A percentile compares a stretch with the other conserved stretches of the same genome.
Conservation (phyloP, 768 basidiomycete genomes). For the Rhodotorula babjevae region DNA sequence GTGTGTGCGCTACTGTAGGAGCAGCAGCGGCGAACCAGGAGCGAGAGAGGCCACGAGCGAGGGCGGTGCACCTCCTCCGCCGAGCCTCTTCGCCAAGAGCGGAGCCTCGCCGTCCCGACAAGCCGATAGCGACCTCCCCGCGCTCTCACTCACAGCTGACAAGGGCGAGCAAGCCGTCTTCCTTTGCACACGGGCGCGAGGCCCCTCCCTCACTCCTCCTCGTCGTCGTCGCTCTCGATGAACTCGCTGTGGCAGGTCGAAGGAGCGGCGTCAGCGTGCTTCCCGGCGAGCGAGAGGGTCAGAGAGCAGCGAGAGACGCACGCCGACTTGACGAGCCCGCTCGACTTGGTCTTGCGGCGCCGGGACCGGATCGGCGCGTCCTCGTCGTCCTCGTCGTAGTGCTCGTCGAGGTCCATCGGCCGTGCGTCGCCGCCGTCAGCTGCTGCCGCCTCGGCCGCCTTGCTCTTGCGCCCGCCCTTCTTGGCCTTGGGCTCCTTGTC, state of each 20-base stretch:
- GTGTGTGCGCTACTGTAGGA: too few species aligned
- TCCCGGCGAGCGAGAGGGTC: not conserved
- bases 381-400: conserved; percentile 30
- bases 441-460: conserved; percentile 53
- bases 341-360: conserved; percentile 5
- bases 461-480: conserved; percentile 50
- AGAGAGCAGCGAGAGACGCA: not conserved
- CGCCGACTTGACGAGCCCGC: conserved; percentile 22
- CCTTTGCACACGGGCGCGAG: too few species aligned
- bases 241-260: conserved; percentile 14
- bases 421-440: not conserved
- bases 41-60: too few species aligned
- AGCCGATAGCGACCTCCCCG: too few species aligned
- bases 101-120: too few species aligned
- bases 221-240: not conserved
- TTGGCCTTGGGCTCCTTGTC: conserved; percentile 11
- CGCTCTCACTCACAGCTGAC: too few species aligned
- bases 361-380: conserved; percentile 19
- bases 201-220: not conserved
- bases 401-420: conserved; percentile 29
- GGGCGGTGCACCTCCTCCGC: too few species aligned
- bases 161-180: too few species aligned
- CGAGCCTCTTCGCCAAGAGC: too few species aligned
- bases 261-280: not conserved
- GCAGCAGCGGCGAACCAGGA: too few species aligned